These are phyloP conservation scores for Cerrena zonata DNA, from an alignment of 1,284 basidiomycete genomes.

Conservation along the genomic window DNA sequence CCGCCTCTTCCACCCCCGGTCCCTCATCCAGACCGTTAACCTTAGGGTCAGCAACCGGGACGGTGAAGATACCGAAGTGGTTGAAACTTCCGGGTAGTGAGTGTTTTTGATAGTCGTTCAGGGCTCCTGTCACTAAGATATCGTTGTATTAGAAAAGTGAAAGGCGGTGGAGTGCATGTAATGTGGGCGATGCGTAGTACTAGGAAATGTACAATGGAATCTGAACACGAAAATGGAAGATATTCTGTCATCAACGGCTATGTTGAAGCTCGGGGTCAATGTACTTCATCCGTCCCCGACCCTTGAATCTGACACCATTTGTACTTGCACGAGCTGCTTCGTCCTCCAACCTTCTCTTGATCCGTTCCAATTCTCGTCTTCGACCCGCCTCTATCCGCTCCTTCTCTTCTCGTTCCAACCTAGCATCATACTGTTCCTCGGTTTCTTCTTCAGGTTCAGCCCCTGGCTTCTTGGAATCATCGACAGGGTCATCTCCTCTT, in stretches of 20 bases:
- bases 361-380: conserved; percentile 43
- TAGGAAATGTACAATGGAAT: no score
- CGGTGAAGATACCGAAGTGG: conserved; percentile 72
- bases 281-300: conserved; percentile 18
- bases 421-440: conserved; percentile 61
- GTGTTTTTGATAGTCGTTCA: no score
- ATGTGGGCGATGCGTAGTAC: no score
- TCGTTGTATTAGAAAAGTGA: no score
- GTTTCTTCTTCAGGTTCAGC: conserved; percentile 49
- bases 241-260: conserved; percentile 7
- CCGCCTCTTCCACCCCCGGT: conserved; percentile 5
- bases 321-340: conserved; percentile 29
- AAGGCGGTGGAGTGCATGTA: no score
- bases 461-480: conserved; percentile 11
- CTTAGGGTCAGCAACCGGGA: conserved; percentile 22
- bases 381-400: conserved; percentile 48
- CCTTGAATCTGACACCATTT: conserved; percentile 59
- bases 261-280: conserved; percentile 11
- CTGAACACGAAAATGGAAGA: no score
- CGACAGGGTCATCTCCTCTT: no score
- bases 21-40: conserved; percentile 5
- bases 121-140: no score
- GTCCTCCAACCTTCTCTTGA: conserved; percentile 36
- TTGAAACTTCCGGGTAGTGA: conserved; percentile 46
- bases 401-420: conserved; percentile 65